Base-by-base conservation (phyloP, 257 asterid species). In the Przewalskia tangutica region DNA sequence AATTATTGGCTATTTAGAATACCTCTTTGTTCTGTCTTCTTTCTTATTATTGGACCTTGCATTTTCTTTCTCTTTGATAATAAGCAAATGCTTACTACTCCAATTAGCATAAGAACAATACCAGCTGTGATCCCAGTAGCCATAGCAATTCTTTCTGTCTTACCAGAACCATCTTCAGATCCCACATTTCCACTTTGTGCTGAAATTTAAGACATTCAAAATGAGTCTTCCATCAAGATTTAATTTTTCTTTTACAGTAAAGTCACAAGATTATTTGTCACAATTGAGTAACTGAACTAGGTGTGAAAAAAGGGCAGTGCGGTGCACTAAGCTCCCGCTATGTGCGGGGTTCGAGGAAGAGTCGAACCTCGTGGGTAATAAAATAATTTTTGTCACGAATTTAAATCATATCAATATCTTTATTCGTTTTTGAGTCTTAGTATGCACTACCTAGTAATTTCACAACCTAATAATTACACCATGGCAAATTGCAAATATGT, bases 51-150 rank as follows among this genome's bases (percentile, higher is more conserved):
- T 12, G 85, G 84, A 8, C n/a, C 38, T 32, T 78, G 20, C 36
- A 87, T 34, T 84, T 82, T 88, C 77, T 81, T 23, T 46, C 84
- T 90, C 88, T 85, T 91, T 88, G 88, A 86, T 18, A 73, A 4
- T 16, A 90, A 79, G 82, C 83, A 86, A 63, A 83, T n/a, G 82
- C 82, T 85, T 6, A 88, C 23, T 2, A 88, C n/a, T 42, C 81
- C 90, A 34, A 80, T 14, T 13, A 91, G 62, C 60, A 89, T 12
- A 40, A 87, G 55, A 11, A 85, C 90, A 78, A 77, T 79, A 62
- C 90, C 94, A 53, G 78, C 80, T n/a, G 83, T 40, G 18, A 89
- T 85, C 23, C 88, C 93, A 36, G 75, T 84, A 50, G 88, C 76
- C 85, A 51, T 54, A 40, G 84, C 44, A 60, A 78, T 85, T 79